Base-by-base conservation (phyloP, 768 basidiomycete species). In the Holtermannia corniformis region DNA sequence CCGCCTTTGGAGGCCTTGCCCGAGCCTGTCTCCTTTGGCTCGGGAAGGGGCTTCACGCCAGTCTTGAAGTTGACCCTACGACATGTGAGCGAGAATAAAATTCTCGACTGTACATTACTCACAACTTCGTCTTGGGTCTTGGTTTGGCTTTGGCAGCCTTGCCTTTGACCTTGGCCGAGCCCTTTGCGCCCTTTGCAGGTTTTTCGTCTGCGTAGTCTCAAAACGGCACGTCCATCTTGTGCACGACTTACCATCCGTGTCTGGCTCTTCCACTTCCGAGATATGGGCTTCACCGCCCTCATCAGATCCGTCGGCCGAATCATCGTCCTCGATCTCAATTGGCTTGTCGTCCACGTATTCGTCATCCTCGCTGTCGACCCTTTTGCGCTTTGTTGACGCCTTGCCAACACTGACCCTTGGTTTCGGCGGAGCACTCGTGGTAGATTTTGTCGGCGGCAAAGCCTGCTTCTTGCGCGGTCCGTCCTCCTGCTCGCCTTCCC, bases 291-390 rank as follows among this genome's bases (percentile, higher is more conserved):
- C 47, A 7, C 47, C 50, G 23, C 51, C 54, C n/a, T 57, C 56
- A 47, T 26, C 28, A 4, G 43, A 22, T 10, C 19, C 43, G 10
- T 54, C 56, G 12, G 47, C 57, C 5, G 46, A 5, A 16, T 43
- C n/a, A n/a, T n/a, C 49, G 11, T 51, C 49, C n/a, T 50, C 49
- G 4, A 44, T 59, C 41, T 49, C 59, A n/a, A 41, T 54, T 5
- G 49, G 49, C 4, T 49, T 47, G 28, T 51, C 44, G 16, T 56
- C 52, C 5, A 26, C 54, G 43, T 58, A 54, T 3, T 51, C 62
- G 13, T 41, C 55, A 49, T 79, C 70, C 0, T 75, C 74, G 55
- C 76, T 78, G 23, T 22, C 48, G 25, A 32, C 28, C 43, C n/a
- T n/a, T n/a, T n/a, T n/a, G n/a, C n/a, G n/a, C n/a, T n/a, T n/a